Evolutionary conservation across 192 early-diverging fungal species (phyloP), one percentile per base, ranked within the genome.

Genomic region (Linnemannia schmuckeri): DNA sequence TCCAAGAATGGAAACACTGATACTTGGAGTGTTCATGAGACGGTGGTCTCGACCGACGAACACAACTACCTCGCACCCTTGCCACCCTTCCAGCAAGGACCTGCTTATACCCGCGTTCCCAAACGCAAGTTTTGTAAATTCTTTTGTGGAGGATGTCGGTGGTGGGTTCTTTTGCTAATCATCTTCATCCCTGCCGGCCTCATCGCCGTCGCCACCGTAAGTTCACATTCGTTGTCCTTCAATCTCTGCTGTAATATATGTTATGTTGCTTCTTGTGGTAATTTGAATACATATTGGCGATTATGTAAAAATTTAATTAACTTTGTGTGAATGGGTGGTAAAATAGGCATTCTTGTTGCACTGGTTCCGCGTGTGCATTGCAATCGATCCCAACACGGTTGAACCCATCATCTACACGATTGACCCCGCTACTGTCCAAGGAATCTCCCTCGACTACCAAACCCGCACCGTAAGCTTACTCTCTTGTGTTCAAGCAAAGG

Each of bases 121-220:
- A 87, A 78, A 35, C 70, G 85, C 49, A 87, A 74, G 76, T 87
- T 72, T 42, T 87, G 79, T 40, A 69, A 52, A 47, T 81, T 61
- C 63, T 79, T 30, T 42, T 87, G 57, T 87, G 85, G 85, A 38
- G 85, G 85, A 7, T 81, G 79, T 78, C 79, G 85, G 12, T 87
- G 79, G 85, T 87, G 85, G 85, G 79, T 78, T 15, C 66, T 87
- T 15, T 27, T 87, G 18, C 27, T 87, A 10, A 35, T 75, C 17
- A 77, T 87, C 38, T 20, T 87, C 35, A 73, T 81, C 37, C 71
- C 54, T 30, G 71, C 72, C 4, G 76, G 57, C 7, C 15, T 77
- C 8, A 15, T 70, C 41, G 79, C 79, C 3, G 75, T 54, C 6
- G 80, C n/a, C 3, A 47, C 79, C 15, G 79, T 87, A 78, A 78